Conservation (phyloP, 23 red algal genomes). For the Gracilariopsis chorda region DNA sequence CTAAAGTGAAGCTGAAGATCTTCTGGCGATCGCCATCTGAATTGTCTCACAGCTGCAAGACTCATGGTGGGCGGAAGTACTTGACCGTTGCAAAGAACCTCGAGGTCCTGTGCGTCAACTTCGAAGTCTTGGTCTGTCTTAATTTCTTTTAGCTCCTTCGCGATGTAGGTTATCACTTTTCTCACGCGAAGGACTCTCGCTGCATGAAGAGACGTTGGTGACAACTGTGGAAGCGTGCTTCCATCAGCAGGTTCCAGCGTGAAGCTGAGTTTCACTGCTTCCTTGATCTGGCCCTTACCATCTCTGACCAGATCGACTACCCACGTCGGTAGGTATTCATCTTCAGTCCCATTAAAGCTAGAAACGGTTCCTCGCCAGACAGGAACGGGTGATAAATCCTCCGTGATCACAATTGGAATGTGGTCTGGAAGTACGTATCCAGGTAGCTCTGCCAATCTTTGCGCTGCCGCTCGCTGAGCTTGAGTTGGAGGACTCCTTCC, state of each 20-base stretch:
- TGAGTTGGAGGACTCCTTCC: slow-evolving; percentile 26
- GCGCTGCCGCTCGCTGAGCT: slow-evolving; percentile 1
- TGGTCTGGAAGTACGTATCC: slow-evolving; percentile 72
- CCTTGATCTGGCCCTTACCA: slow-evolving; percentile 50
- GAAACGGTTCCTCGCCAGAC: slow-evolving; percentile 48
- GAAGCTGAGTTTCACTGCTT: slow-evolving; percentile 87
- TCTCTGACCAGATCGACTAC: slow-evolving; percentile 84
- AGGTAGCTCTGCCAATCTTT: slow-evolving; percentile 23
- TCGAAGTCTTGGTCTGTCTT: slow-evolving; percentile 24
- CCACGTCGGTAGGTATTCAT: slow-evolving; percentile 83
- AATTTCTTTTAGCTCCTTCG: slow-evolving; percentile 64
- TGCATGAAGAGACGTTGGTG: slow-evolving; percentile 74
- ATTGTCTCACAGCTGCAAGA: slow-evolving; percentile 80
- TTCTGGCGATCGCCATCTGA: slow-evolving; percentile 79
- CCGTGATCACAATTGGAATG: slow-evolving; percentile 79
- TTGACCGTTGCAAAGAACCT: slow-evolving; percentile 89
- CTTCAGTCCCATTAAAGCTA: slow-evolving; percentile 67
- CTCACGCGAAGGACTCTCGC: slow-evolving; percentile 82
- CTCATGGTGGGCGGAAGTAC: slow-evolving; percentile 77
- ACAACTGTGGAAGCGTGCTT: slow-evolving; percentile 55
- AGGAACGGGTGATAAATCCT: slow-evolving; percentile 78
- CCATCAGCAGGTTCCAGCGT: slow-evolving; percentile 73
- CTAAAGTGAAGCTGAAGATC: slow-evolving; percentile 89
- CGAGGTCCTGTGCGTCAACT: slow-evolving; percentile 52
- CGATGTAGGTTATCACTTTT: slow-evolving; percentile 82